These are phyloP conservation scores for Vanderwaltozyma tropicalis DNA, from an alignment of 805 yeast genomes.

Conservation along the genomic window DNA sequence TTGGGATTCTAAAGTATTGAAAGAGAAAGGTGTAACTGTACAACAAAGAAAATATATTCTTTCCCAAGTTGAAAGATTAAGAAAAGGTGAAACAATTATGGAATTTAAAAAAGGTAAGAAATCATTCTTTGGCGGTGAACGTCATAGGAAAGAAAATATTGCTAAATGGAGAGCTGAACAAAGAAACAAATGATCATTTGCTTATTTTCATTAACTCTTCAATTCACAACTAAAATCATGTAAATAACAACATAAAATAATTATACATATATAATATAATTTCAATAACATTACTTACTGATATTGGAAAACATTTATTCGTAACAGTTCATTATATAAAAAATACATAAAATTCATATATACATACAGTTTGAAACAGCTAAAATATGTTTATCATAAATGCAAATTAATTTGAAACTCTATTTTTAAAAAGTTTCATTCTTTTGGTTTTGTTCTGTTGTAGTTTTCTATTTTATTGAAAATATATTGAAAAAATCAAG, in stretches of 20 bases:
- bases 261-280: no score
- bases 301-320: background rate
- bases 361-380: background rate
- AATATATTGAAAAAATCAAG: no score
- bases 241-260: no score
- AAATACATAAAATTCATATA: background rate
- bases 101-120: constrained; percentile 62
- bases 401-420: background rate
- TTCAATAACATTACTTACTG: no score
- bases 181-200: constrained; percentile 2
- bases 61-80: constrained; percentile 59
- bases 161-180: constrained; percentile 40
- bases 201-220: background rate
- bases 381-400: no score
- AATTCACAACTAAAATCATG: background rate
- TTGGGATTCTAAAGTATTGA: constrained; percentile 46
- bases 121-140: constrained; percentile 73
- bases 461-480: no score
- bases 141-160: constrained; percentile 55
- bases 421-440: background rate
- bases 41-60: constrained; percentile 64
- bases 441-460: background rate
- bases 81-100: constrained; percentile 43
- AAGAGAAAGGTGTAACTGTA: constrained; percentile 67
- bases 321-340: background rate